These are phyloP conservation scores for Sphagnum contortum DNA, from an alignment of 225 moss, liverwort and hornwort genomes.

Conservation along the genomic window DNA sequence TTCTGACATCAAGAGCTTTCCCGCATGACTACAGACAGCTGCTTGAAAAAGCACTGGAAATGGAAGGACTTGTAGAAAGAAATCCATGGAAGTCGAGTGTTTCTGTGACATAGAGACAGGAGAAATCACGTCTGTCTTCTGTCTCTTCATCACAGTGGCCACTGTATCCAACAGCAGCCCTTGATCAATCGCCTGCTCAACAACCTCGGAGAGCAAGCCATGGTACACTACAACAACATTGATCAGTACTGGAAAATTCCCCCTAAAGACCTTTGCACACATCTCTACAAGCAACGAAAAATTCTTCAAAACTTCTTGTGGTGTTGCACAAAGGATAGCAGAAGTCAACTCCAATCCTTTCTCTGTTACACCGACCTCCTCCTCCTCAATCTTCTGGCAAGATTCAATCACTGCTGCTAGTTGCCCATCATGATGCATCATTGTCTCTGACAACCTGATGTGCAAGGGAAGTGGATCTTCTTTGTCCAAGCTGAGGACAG, in stretches of 20 bases:
- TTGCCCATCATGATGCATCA: slow-evolving; percentile 16
- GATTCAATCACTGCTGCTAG: slow-evolving; percentile 36
- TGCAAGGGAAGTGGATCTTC: neutral
- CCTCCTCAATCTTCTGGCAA: slow-evolving; percentile 24
- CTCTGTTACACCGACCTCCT: slow-evolving; percentile 9
- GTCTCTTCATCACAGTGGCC: slow-evolving; percentile 5
- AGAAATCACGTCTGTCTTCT: neutral
- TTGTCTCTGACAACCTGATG: no score
- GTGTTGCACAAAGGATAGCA: slow-evolving; percentile 31
- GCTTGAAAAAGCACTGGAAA: slow-evolving; percentile 64
- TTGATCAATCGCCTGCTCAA: slow-evolving; percentile 3
- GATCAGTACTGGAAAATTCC: slow-evolving; percentile 43
- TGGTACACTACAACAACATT: slow-evolving; percentile 47
- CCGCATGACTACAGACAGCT: slow-evolving; percentile 27
- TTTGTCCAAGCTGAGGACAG: slow-evolving; percentile 11
- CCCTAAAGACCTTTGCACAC: slow-evolving; percentile 28
- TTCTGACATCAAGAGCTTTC: slow-evolving; percentile 26
- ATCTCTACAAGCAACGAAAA: slow-evolving; percentile 48
- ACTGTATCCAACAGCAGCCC: slow-evolving; percentile 14
- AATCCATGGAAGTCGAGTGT: neutral
- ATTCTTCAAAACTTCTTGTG: slow-evolving; percentile 34
- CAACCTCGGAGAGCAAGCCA: slow-evolving; percentile 42
- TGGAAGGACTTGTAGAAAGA: slow-evolving; percentile 35
- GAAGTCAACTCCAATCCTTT: slow-evolving; percentile 31
- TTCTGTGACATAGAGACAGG: no score